Percentiles rank a stretch among this genome's conserved stretches.
phyloP scores from a whole-genome alignment of 2,329 filamentous ascomycete genomes.

The Dichotomopilus funicola region DNA sequence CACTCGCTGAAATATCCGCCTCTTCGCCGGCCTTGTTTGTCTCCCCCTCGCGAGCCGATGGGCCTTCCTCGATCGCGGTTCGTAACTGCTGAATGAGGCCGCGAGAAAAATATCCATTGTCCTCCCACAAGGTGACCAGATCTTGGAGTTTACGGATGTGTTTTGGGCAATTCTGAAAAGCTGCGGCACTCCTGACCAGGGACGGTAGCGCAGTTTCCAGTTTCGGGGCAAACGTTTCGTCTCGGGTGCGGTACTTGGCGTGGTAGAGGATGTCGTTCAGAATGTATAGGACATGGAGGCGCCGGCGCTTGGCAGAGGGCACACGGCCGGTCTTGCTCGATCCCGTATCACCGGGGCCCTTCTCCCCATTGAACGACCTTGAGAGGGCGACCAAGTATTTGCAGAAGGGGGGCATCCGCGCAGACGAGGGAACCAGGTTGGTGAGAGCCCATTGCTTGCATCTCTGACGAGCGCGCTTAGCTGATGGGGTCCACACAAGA shows the following conservation, averaged over 20 bases:
- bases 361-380: slow-evolving; percentile 44
- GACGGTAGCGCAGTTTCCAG: slow-evolving; percentile 54
- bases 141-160: slow-evolving; percentile 58
- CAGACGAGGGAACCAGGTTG: slow-evolving; percentile 61
- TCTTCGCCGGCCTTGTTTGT: slow-evolving; percentile 9
- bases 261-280: slow-evolving; percentile 74
- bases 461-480: slow-evolving; percentile 54
- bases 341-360: slow-evolving; percentile 27
- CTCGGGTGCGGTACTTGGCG: slow-evolving; percentile 45
- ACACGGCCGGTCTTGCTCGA: slow-evolving; percentile 30
- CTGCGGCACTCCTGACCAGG: slow-evolving; percentile 54
- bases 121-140: slow-evolving; percentile 65
- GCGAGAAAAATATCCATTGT: slow-evolving; percentile 54
- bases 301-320: slow-evolving; percentile 59
- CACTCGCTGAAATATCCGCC: slow-evolving; percentile 16
- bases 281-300: slow-evolving; percentile 71
- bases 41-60: slow-evolving; percentile 5
- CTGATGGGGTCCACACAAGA: slow-evolving; percentile 23
- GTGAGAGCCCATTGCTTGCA: slow-evolving; percentile 81
- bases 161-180: slow-evolving; percentile 55
- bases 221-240: slow-evolving; percentile 46
- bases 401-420: slow-evolving; percentile 60
- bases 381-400: slow-evolving; percentile 70
- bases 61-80: slow-evolving; percentile 42
- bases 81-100: slow-evolving; percentile 53